Evolutionary conservation across 1,139 yeast species (phyloP).

Genomic region (Nakaseomyces delphensis): DNA sequence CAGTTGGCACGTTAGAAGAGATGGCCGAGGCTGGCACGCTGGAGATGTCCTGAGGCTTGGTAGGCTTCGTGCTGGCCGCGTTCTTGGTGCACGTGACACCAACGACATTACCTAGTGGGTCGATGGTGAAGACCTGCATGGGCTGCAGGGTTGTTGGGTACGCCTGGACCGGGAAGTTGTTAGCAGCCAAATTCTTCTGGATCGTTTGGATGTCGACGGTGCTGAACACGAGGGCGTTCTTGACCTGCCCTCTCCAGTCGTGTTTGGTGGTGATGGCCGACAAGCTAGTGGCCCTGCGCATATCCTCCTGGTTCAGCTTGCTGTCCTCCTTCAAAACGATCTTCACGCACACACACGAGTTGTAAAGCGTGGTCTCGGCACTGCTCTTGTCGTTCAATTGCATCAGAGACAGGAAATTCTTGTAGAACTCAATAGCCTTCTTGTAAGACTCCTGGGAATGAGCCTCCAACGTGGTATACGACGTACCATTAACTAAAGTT

Average conservation of each 20-base stretch:
- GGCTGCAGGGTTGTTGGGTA: slow-evolving; percentile 58
- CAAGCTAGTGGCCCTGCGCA: slow-evolving; percentile 14
- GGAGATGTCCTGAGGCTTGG: slow-evolving; percentile 14
- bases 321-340: slow-evolving; percentile 19
- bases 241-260: slow-evolving; percentile 34
- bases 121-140: slow-evolving; percentile 55
- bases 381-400: slow-evolving; percentile 7
- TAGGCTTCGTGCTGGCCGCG: slow-evolving; percentile 48
- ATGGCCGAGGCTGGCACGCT: slow-evolving; percentile 7
- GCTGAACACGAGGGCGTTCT: slow-evolving; percentile 30
- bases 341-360: slow-evolving; percentile 19
- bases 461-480: slow-evolving; percentile 26
- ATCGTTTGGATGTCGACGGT: slow-evolving; percentile 27
- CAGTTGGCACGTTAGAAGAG: slow-evolving; percentile 13
- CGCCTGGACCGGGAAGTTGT: slow-evolving; percentile 27
- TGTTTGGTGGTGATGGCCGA: slow-evolving; percentile 12
- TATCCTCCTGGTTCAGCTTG: slow-evolving; percentile 14
- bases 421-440: slow-evolving; percentile 26
- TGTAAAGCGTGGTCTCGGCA: slow-evolving; percentile 12
- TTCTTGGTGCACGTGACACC: slow-evolving; percentile 58
- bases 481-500: slow-evolving; percentile 31
- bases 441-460: slow-evolving; percentile 23
- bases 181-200: slow-evolving; percentile 25
- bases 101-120: slow-evolving; percentile 46
- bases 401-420: slow-evolving; percentile 13